phyloP scores from a whole-genome alignment of 768 basidiomycete species.

The Tricholoma hemisulphureum region DNA sequence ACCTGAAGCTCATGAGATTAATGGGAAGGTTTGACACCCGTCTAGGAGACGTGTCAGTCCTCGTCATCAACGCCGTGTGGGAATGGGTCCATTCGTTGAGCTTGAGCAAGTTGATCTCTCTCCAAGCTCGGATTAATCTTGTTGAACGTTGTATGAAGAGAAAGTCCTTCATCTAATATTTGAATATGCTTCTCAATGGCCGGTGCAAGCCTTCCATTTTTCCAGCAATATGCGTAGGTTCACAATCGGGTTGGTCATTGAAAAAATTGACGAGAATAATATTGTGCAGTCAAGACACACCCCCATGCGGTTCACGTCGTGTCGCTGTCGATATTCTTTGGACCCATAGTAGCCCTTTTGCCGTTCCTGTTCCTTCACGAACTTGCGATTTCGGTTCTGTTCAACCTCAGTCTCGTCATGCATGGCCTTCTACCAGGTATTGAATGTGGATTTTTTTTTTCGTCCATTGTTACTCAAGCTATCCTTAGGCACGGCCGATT shows the following conservation, averaged over 20 bases:
- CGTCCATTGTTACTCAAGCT: not conserved
- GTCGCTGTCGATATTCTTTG: conserved; percentile 41
- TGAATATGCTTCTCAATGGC: conserved; percentile 20
- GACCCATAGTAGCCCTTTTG: conserved; percentile 38
- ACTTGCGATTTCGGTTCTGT: conserved; percentile 30
- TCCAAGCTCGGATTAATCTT: not conserved
- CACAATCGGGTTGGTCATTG: not conserved
- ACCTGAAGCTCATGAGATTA: not conserved
- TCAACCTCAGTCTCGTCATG: conserved; percentile 32
- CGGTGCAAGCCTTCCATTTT: conserved; percentile 9
- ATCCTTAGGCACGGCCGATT: conserved; percentile 27
- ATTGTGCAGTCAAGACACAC: conserved; percentile 20
- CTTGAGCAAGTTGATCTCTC: not conserved
- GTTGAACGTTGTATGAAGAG: not conserved
- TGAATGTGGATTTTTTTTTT: not conserved
- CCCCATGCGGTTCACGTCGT: conserved; percentile 36
- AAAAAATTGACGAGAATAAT: not conserved
- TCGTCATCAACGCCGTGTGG: not conserved
- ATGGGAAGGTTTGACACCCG: not conserved
- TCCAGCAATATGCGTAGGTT: conserved; percentile 17
- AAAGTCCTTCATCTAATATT: conserved; percentile 8
- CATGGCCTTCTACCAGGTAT: conserved; percentile 37
- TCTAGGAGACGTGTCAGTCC: conserved; percentile 2
- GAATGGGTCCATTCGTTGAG: conserved; percentile 2
- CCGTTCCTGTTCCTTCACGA: conserved; percentile 37